phyloP scores from a whole-genome alignment of 2,329 filamentous ascomycete genomes.

The Cladosporium velox region DNA sequence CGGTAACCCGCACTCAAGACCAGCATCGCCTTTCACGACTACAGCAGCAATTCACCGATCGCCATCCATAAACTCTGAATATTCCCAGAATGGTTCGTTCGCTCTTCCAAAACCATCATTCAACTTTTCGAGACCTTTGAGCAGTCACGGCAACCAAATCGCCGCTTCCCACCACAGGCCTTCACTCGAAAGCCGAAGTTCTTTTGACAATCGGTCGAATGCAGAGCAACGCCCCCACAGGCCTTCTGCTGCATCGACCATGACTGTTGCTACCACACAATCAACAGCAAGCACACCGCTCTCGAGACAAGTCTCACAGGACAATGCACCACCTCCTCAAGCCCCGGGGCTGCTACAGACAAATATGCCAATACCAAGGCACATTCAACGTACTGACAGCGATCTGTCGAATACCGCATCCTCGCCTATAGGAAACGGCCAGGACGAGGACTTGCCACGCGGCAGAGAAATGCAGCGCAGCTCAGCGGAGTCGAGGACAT shows the following conservation, averaged over 20 bases:
- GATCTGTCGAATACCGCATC: conserved; percentile 8
- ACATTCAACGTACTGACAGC: conserved; percentile 21
- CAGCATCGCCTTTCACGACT: conserved; percentile 62
- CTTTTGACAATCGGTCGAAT: conserved; percentile 29
- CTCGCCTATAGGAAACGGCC: conserved; percentile 3
- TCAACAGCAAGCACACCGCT: conserved; percentile 25
- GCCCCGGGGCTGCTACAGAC: conserved; percentile 2
- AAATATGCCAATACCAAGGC: conserved; percentile 22
- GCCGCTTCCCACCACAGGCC: conserved; percentile 37
- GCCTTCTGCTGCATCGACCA: conserved; percentile 28
- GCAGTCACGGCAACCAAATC: conserved; percentile 57
- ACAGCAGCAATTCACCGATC: conserved; percentile 69
- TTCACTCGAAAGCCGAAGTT: conserved; percentile 29
- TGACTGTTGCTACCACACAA: conserved; percentile 33
- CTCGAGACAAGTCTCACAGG: conserved; percentile 44
- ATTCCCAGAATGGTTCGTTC: conserved; percentile 60
- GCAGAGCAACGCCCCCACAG: conserved; percentile 19
- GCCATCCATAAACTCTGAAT: conserved; percentile 81
- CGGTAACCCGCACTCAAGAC: conserved; percentile 63
- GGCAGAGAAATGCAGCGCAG: conserved; percentile 76
- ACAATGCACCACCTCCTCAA: conserved; percentile 28
- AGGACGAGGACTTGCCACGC: conserved; percentile 61
- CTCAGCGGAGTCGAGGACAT: conserved; percentile 60
- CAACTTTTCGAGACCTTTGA: conserved; percentile 92
- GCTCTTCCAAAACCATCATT: conserved; percentile 72